These are phyloP conservation scores for Telfairia occidentalis DNA, from an alignment of 331 rosid genomes.

Conservation along the genomic window DNA sequence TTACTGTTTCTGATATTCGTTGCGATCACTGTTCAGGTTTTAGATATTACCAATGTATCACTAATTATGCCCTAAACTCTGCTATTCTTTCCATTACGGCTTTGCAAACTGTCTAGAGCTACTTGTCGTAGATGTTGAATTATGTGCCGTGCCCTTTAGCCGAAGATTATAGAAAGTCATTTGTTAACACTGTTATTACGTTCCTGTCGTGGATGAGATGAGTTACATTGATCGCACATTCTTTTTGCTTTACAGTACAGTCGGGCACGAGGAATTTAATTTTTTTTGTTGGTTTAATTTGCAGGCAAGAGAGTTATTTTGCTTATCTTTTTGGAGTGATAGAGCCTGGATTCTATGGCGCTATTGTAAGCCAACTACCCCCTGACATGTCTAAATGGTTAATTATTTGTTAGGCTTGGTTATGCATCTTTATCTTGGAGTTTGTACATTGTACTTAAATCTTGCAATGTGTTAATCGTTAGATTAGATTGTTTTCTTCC, in stretches of 20 bases:
- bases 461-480: not conserved
- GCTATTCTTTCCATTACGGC: not conserved
- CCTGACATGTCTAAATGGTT: not conserved
- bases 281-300: not conserved
- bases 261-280: not conserved
- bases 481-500: not conserved
- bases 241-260: not conserved
- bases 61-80: not conserved
- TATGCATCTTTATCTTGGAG: not conserved
- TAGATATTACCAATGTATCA: not conserved
- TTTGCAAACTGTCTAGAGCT: not conserved
- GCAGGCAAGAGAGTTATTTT: slow-evolving; percentile 83
- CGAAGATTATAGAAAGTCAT: not conserved
- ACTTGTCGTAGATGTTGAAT: not conserved
- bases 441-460: not conserved
- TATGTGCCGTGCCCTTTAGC: not conserved
- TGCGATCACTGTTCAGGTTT: no score
- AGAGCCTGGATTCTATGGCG: slow-evolving; percentile 86
- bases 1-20: no score
- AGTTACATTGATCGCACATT: not conserved
- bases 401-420: not conserved
- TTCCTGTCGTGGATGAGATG: not conserved
- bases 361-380: slow-evolving; percentile 44
- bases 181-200: not conserved
- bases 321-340: slow-evolving; percentile 80